Conservation (phyloP, 495 filamentous ascomycete genomes). For the Penicillium canescens region DNA sequence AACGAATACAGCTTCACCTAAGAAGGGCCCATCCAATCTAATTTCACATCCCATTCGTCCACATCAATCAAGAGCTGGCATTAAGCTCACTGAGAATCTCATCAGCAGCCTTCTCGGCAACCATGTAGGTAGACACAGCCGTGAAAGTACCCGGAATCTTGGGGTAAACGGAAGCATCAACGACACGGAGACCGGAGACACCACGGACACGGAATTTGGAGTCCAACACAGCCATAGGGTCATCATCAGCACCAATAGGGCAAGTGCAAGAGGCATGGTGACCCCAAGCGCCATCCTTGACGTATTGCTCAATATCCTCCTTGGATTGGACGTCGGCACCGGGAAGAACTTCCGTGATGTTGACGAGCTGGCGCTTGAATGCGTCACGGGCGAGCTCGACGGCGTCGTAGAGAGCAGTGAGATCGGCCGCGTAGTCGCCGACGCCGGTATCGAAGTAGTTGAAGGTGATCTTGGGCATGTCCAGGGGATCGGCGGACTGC, state of each 20-base stretch:
- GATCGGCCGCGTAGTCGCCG: slow-evolving; percentile 37
- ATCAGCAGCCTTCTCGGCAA: slow-evolving; percentile 64
- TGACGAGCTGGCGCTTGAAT: slow-evolving; percentile 29
- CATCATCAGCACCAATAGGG: slow-evolving; percentile 55
- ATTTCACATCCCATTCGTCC: no score
- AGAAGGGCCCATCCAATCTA: no score
- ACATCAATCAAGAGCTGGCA: no score
- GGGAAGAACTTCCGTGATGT: slow-evolving; percentile 46
- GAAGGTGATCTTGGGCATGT: slow-evolving; percentile 57
- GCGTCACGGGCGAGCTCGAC: slow-evolving; percentile 44
- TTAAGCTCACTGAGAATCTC: not conserved
- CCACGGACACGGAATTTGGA: slow-evolving; percentile 57
- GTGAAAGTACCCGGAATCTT: slow-evolving; percentile 60
- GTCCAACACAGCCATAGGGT: slow-evolving; percentile 60
- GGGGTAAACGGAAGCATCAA: slow-evolving; percentile 62
- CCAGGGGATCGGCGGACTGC: slow-evolving; percentile 50
- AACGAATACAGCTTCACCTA: no score
- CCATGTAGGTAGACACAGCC: slow-evolving; percentile 58
- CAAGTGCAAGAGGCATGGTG: slow-evolving; percentile 61
- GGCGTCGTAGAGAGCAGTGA: slow-evolving; percentile 49
- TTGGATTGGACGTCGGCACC: slow-evolving; percentile 36
- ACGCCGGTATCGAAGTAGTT: slow-evolving; percentile 52
- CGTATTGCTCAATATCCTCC: slow-evolving; percentile 47
- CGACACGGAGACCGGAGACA: slow-evolving; percentile 54
- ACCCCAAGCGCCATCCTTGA: slow-evolving; percentile 55